These are phyloP conservation scores for Yamadazyma mexicana DNA, from an alignment of 1,139 yeast genomes.

Conservation along the genomic window DNA sequence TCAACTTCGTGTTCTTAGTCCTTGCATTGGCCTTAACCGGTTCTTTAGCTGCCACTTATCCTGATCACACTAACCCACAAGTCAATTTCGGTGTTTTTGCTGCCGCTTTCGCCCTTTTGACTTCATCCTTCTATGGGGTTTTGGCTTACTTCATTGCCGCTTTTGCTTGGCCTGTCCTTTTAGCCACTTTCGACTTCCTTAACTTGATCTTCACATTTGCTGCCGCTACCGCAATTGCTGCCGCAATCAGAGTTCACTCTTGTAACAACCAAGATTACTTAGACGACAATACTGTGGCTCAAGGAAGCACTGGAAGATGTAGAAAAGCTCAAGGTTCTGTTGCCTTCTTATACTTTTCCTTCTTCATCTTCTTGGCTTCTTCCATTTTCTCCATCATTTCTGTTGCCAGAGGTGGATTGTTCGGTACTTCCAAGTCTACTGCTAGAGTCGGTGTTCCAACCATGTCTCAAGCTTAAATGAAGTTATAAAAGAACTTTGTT, in stretches of 20 bases:
- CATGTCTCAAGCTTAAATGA: conserved; percentile 73
- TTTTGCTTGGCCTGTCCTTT: conserved; percentile 83
- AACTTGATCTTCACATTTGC: conserved; percentile 91
- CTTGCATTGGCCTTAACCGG: conserved; percentile 84
- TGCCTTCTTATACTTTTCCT: conserved; percentile 88
- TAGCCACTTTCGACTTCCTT: conserved; percentile 76
- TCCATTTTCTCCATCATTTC: conserved; percentile 59
- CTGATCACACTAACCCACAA: conserved; percentile 62
- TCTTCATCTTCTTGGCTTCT: conserved; percentile 72
- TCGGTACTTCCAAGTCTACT: conserved; percentile 51
- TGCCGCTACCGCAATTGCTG: conserved; percentile 93
- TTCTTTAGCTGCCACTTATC: conserved; percentile 72
- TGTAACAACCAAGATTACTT: conserved; percentile 71
- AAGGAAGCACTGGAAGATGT: conserved; percentile 81
- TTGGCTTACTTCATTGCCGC: conserved; percentile 75
- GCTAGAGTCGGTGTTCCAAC: conserved; percentile 87
- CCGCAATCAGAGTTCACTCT: conserved; percentile 81
- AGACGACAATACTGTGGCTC: conserved; percentile 63
- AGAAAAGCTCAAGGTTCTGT: conserved; percentile 91
- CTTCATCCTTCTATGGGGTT: conserved; percentile 78
- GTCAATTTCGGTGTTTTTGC: conserved; percentile 88
- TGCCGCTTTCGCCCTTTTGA: conserved; percentile 78
- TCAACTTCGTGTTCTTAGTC: conserved; percentile 73
- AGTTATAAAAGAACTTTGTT: no score
- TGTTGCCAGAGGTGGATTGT: conserved; percentile 70